phyloP scores from a whole-genome alignment of 768 basidiomycete species.

The Termitomyces sp. region DNA sequence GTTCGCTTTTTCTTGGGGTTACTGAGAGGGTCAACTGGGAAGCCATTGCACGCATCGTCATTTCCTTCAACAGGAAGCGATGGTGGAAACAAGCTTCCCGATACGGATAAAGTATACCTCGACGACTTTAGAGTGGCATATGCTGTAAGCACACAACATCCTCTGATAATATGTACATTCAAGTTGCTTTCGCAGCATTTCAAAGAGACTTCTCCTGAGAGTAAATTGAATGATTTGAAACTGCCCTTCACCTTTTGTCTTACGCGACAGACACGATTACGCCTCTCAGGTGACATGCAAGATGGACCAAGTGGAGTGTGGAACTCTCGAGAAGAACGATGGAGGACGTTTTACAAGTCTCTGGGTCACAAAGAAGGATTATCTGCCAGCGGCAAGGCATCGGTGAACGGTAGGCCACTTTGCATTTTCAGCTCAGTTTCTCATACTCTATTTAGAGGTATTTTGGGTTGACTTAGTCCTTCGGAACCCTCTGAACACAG shows the following conservation, averaged over 20 bases:
- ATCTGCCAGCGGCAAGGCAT: slow-evolving; percentile 52
- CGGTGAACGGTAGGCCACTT: slow-evolving; percentile 51
- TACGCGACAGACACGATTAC: slow-evolving; percentile 49
- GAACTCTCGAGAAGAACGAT: slow-evolving; percentile 61
- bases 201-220: slow-evolving; percentile 50
- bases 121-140: slow-evolving; percentile 91
- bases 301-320: slow-evolving; percentile 45
- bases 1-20: slow-evolving; percentile 75
- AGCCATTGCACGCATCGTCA: slow-evolving; percentile 1
- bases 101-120: slow-evolving; percentile 65
- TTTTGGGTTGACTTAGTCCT: slow-evolving; percentile 76
- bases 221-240: slow-evolving; percentile 41
- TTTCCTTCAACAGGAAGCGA: slow-evolving; percentile 12
- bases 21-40: slow-evolving; percentile 39
- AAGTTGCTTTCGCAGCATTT: slow-evolving; percentile 55
- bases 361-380: slow-evolving; percentile 52
- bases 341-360: slow-evolving; percentile 57
- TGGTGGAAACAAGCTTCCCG: slow-evolving; percentile 22
- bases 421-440: background rate
- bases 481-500: slow-evolving; percentile 70
- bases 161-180: background rate
- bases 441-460: slow-evolving; percentile 41
- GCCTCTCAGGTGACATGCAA: slow-evolving; percentile 48
- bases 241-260: slow-evolving; percentile 70
- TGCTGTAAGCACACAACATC: slow-evolving; percentile 44